Evolutionary conservation across 78 protist genomes (phyloP), one percentile per base, ranked within the genome.

Genomic region (Isochrysis galbana): DNA sequence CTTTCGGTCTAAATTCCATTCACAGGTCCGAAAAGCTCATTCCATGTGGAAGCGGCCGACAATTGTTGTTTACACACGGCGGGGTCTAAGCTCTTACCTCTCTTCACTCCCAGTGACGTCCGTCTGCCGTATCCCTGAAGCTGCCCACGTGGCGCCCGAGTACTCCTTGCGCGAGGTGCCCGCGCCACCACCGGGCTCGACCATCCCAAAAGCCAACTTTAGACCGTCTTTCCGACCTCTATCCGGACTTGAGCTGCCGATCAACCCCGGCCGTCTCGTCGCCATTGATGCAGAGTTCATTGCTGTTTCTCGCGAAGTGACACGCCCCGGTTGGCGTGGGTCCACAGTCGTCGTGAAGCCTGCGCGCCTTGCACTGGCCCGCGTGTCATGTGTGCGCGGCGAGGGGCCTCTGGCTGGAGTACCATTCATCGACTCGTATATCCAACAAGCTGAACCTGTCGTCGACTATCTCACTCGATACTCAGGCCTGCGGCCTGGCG

Each of bases 391-490:
- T n/a, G 78, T 87, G 23, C 44, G 91, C 14, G 91, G 74, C 36
- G 55, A 87, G 0, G 91, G 91, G 26, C 48, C 91, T 17, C 45
- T 4, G 11, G 19, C 0, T 5, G 91, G 91, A 21, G 55, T 1
- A 38, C 46, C 78, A 3, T 39, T 87, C 78, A 11, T 87, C 54
- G 91, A 87, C 26, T 25, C 38, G 36, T 87, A 87, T 48, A 55
- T 87, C 51, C 21, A 10, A 11, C 90, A 51, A 2, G 51, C 90
- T 4, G 93, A 90, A 74, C 87, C 90, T 1, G 93, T 91, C 21
- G 78, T 91, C 29, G 93, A 91, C 87, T 87, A 83, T 89, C 82
- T 91, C 25, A 91, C 93, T 55, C 55, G 89, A 7, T 91, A 42
- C 90, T 91, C 93, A 0, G 93, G 93, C 17, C 77, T 91, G 36